Conservation (phyloP, 306 rosid genomes). For the Chamaecrista fasciculata region DNA sequence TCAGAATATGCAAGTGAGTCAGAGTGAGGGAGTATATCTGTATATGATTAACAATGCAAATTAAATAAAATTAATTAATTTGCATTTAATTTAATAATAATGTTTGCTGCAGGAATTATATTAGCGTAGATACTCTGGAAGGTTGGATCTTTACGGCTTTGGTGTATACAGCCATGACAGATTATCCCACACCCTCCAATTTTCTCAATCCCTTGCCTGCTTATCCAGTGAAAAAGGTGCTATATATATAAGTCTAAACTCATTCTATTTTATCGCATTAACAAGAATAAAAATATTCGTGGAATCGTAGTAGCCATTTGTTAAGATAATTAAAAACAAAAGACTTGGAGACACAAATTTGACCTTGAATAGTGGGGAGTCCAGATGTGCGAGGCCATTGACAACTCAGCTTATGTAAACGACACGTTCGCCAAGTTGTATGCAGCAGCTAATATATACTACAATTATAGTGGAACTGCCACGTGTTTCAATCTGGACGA, state of each 20-base stretch:
- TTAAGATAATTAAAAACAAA: neutral
- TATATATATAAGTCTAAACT: neutral
- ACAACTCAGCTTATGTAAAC: constrained; percentile 39
- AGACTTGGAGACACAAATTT: neutral
- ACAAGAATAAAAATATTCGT: neutral
- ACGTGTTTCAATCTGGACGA: constrained; percentile 58
- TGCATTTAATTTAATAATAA: neutral
- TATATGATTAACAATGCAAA: neutral
- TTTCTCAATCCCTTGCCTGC: constrained; percentile 48
- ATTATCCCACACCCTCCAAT: constrained; percentile 60
- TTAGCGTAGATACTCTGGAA: neutral
- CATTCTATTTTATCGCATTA: neutral
- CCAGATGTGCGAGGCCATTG: constrained; percentile 83
- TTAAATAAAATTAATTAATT: neutral
- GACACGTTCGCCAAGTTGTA: constrained; percentile 54
- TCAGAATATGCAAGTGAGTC: constrained; percentile 65
- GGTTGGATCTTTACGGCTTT: neutral
- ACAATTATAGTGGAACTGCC: constrained; percentile 51
- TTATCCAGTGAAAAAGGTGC: constrained; percentile 54
- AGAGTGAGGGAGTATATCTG: too few relatives aligned
- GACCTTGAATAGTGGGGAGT: neutral
- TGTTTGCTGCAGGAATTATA: neutral
- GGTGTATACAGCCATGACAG: constrained; percentile 37
- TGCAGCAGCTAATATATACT: constrained; percentile 57
- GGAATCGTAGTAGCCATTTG: too few relatives aligned